phyloP scores from a whole-genome alignment of 768 basidiomycete genomes.

The Amylocystis lapponica region DNA sequence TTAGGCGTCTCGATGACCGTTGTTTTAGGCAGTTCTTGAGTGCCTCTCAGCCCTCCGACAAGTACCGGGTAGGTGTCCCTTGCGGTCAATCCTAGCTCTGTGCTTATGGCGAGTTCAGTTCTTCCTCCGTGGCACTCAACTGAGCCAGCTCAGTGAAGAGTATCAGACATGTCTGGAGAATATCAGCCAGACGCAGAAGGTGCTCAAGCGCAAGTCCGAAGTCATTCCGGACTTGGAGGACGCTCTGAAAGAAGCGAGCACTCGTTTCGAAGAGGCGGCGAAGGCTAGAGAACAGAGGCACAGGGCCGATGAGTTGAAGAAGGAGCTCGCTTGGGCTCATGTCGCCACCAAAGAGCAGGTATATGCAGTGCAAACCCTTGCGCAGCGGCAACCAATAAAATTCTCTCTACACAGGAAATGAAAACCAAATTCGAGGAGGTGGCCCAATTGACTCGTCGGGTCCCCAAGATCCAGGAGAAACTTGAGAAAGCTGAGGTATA shows the following conservation, averaged over 20 bases:
- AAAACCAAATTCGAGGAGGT: slow-evolving; percentile 34
- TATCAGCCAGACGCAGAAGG: slow-evolving; percentile 59
- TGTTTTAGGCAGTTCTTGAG: slow-evolving; percentile 64
- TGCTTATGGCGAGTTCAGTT: slow-evolving; percentile 45
- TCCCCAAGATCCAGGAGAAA: slow-evolving; percentile 36
- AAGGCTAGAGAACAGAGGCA: slow-evolving; percentile 67
- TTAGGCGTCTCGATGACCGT: slow-evolving; percentile 12
- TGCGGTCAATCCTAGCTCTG: not conserved
- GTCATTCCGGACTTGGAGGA: slow-evolving; percentile 71
- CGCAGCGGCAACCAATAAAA: slow-evolving; percentile 18
- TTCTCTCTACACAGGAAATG: slow-evolving; percentile 34
- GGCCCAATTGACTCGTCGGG: slow-evolving; percentile 31
- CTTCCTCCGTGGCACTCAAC: slow-evolving; percentile 90
- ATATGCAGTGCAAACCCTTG: slow-evolving; percentile 16
- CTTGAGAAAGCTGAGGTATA: slow-evolving; percentile 37
- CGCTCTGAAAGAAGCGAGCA: slow-evolving; percentile 48
- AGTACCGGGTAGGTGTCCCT: slow-evolving; percentile 67
- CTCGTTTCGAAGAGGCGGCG: slow-evolving; percentile 64
- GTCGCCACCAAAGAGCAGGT: slow-evolving; percentile 67
- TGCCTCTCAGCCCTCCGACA: slow-evolving; percentile 72
- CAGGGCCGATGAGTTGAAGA: slow-evolving; percentile 65
- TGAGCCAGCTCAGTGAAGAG: slow-evolving; percentile 81
- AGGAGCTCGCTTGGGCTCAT: slow-evolving; percentile 85
- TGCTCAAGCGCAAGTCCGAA: slow-evolving; percentile 67
- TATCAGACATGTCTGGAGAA: slow-evolving; percentile 75